Percentiles rank a stretch among this genome's conserved stretches.
Evolutionary conservation across 164 flowering plant species (phyloP).

Genomic region (Chloranthus sessilifolius): DNA sequence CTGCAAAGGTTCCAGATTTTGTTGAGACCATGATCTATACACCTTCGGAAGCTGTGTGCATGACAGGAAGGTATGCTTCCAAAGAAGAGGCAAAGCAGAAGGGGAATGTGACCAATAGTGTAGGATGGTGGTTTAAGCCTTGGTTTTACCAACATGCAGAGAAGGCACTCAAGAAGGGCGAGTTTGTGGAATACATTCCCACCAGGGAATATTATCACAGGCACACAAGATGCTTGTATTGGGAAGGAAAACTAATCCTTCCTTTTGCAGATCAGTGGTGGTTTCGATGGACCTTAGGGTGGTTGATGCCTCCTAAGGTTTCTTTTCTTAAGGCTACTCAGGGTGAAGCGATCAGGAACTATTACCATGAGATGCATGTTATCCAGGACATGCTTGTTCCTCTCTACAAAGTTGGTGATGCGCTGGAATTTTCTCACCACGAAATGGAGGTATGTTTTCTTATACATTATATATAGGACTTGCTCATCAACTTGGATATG

Average conservation of each 20-base stretch:
- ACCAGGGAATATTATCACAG: slow-evolving; percentile 96
- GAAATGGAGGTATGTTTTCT: slow-evolving; percentile 82
- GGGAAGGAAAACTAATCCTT: slow-evolving; percentile 99
- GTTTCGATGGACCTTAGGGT: slow-evolving; percentile 86
- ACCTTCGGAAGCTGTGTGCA: slow-evolving; percentile 74
- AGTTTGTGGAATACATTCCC: slow-evolving; percentile 96
- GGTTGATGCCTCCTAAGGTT: slow-evolving; percentile 99
- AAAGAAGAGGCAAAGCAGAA: slow-evolving; percentile 92
- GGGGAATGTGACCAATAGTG: slow-evolving; percentile 67
- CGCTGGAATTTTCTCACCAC: slow-evolving; percentile 75
- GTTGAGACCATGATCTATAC: slow-evolving; percentile 85
- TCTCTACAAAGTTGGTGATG: slow-evolving; percentile 95
- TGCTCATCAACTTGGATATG: too few species aligned
- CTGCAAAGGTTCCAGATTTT: slow-evolving; percentile 90
- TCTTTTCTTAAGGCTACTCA: slow-evolving; percentile 96
- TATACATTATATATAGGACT: too few species aligned
- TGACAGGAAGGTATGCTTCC: slow-evolving; percentile 89
- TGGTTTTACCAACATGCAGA: slow-evolving; percentile 99
- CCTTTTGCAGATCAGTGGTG: slow-evolving; percentile 96
- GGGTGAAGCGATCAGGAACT: slow-evolving; percentile 96
- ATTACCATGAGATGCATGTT: slow-evolving; percentile 98
- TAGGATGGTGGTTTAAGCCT: slow-evolving; percentile 96
- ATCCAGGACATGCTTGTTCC: slow-evolving; percentile 99
- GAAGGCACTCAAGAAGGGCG: slow-evolving; percentile 78
- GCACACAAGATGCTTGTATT: slow-evolving; percentile 95